Evolutionary conservation across 495 filamentous ascomycete genomes (phyloP), one percentile per base, ranked within the genome.

Genomic region (Aspergillus asperescens): DNA sequence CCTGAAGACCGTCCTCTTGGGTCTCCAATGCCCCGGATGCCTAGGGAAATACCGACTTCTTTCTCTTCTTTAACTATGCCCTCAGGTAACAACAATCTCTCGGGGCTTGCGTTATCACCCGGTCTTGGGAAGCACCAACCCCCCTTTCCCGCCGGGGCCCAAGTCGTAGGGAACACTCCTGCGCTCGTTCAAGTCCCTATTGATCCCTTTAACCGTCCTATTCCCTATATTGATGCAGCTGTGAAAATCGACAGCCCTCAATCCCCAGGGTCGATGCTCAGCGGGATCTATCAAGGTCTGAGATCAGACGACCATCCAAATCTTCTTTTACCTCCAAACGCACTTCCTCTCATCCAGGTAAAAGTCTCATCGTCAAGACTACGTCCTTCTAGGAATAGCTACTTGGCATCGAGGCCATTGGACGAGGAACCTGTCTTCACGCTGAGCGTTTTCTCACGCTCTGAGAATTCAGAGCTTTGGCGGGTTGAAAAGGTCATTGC

Each of bases 401-500:
- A 90, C 48, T 65, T 95, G 60, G 86, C 79, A 13, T 72, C 84
- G 3, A 83, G 72, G 57, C 68, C 76, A 19, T 58, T 73, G 13
- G 90, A 93, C 32, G 90, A 93, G 61, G 94, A 96, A 61, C 89
- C 91, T 2, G 94, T 97, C 0, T 95, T 96, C 58, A 95, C 89
- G 2, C 76, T 98, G 16, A 90, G 88, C 32, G 77, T 98, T 23
- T 86, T 88, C 59, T 84, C 86, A 12, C 81, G 89, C 50, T 83
- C 84, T 8, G 83, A 89, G 60, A 77, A 81, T n/a, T 78, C 76
- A 32, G 90, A 96, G 63, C 72, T 97, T 25, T 95, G 94, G 89
- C 81, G 93, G 32, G 83, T 96, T 7, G 93, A 97, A 68, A 98
- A 97, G 62, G 87, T 94, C 49, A 84, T 89, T 9, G 67, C 80